These are phyloP conservation scores for Syzygium jambos DNA, from an alignment of 345 rosid genomes.

Conservation along the genomic window DNA sequence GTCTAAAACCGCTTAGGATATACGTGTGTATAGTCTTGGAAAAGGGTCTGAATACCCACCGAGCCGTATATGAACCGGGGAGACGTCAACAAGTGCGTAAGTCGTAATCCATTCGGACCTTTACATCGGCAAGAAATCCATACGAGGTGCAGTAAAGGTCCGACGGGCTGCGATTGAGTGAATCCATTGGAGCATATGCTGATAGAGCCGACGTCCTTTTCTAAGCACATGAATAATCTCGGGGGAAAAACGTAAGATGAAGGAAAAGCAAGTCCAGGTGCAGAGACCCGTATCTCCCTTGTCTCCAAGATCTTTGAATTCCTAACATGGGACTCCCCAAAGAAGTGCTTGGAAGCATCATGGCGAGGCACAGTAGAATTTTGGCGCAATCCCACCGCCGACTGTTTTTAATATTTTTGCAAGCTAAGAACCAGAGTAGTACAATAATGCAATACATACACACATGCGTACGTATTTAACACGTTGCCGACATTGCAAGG, in stretches of 20 bases:
- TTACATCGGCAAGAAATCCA: neutral
- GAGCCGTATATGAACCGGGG: neutral
- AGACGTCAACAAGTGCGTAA: neutral
- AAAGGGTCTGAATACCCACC: neutral
- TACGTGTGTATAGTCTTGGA: neutral
- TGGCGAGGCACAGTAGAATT: neutral
- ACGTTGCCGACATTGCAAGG: neutral
- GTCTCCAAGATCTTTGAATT: neutral
- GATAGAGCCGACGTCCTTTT: neutral
- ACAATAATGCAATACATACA: neutral
- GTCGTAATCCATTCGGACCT: neutral
- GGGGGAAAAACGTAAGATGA: neutral
- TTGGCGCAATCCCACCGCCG: neutral
- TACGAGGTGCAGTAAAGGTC: neutral
- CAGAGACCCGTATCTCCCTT: constrained; percentile 27
- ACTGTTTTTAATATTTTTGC: neutral
- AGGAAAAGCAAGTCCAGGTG: constrained; percentile 19
- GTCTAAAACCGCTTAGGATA: neutral
- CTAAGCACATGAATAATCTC: constrained; percentile 17
- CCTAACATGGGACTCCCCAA: neutral
- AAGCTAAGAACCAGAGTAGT: neutral
- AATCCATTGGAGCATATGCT: neutral
- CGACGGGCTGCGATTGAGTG: neutral
- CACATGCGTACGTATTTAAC: neutral
- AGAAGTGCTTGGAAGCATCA: neutral